Evolutionary conservation across 805 yeast genomes (phyloP), one percentile per base, ranked within the genome.

Genomic region (Zygosaccharomyces bisporus): DNA sequence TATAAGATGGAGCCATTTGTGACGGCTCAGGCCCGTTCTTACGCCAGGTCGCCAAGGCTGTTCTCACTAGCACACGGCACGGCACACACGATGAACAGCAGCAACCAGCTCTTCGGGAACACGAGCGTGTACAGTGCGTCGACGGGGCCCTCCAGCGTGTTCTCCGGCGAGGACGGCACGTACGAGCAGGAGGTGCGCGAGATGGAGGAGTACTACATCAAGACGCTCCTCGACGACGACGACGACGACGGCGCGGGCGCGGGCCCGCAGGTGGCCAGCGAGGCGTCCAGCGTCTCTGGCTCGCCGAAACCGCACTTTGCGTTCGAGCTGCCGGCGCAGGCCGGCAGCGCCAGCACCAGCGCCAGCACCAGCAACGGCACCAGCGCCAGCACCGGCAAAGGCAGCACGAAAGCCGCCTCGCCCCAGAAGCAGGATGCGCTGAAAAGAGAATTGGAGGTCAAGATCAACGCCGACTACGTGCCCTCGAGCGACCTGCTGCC

Each of bases 141-240:
- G 20, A 43, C 54, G 8, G 55, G 52, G 33, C 46, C 57, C 3
- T 56, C 61, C 23, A 61, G 65, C 2, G 49, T 60, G 4, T 61
- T 61, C 43, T 58, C 66, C 4, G 48, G 46, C 23, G 52, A 53
- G 13, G 60, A 56, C 9, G 52, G 39, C 27, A 54, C 52, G 16
- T 57, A 60, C 43, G 57, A 52, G 19, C 24, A 49, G 9, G 48
- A 52, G 40, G 52, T 63, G 19, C 57, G 52, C 31, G 68, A 63
- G 42, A 58, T 63, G n/a, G 68, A 63, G 43, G 65, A 59, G 19
- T 60, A 63, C 47, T 63, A 63, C 30, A 32, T 61, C 29, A 60
- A 58, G 49, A 61, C 60, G 18, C 41, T 63, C 43, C 43, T 61
- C 34, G 52, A 51, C 32, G 65, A 62, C 10, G 57, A 56, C 18